Percentiles rank a stretch among this genome's conserved stretches.
Conservation (phyloP, 352 stramenopile genomes). For the Pythium insidiosum region DNA sequence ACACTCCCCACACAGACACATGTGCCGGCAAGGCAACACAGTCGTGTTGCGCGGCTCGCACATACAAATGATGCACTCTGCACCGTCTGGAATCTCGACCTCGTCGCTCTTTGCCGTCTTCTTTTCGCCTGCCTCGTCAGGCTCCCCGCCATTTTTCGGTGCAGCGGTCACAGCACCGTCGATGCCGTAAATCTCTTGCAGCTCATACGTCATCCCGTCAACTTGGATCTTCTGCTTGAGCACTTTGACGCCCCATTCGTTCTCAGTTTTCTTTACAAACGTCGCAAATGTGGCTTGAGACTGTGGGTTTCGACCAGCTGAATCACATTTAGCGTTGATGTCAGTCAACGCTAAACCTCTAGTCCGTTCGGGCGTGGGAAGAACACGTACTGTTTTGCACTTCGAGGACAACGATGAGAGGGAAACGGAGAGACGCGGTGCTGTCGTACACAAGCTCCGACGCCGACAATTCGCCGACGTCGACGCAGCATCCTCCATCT, state of each 20-base stretch:
- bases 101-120: conserved; percentile 20
- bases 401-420: conserved; percentile 64
- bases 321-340: too few relatives aligned
- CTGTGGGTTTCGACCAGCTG: conserved; percentile 30
- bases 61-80: conserved; percentile 86
- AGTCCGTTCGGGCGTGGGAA: too few relatives aligned
- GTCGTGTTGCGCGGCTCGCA: conserved; percentile 76
- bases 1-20: conserved; percentile 81
- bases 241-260: conserved; percentile 54
- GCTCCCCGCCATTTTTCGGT: conserved; percentile 18
- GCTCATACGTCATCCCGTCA: conserved; percentile 71
- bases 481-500: conserved; percentile 18
- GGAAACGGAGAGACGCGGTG: conserved; percentile 32
- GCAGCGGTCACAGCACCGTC: conserved; percentile 55
- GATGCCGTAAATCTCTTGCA: conserved; percentile 86
- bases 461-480: conserved; percentile 28
- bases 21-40: conserved; percentile 78
- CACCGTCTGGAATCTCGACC: conserved; percentile 63
- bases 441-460: conserved; percentile 40
- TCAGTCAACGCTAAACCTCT: too few relatives aligned
- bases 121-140: background rate
- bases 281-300: conserved; percentile 78
- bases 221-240: conserved; percentile 80
- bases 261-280: conserved; percentile 38
- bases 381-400: conserved; percentile 30